Base-by-base conservation (phyloP, 75 land plant species). In the Sequoia sempervirens region DNA sequence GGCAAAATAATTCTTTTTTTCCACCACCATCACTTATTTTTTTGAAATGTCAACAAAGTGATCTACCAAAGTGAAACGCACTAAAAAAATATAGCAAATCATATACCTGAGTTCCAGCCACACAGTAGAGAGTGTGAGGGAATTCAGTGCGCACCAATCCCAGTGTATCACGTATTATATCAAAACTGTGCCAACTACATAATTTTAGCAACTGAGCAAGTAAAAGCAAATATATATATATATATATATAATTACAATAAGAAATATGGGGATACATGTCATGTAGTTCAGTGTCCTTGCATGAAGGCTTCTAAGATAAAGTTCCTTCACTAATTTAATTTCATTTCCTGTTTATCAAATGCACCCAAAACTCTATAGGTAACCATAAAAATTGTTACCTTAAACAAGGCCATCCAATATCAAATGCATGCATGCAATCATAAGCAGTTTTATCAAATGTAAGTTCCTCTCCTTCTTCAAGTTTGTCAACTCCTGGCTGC, bases 381-480 rank as follows among this genome's bases (percentile, higher is more conserved):
- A 80, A 7, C 30, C 5, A 28, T 61, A 3, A 0, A 30, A 32
- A 70, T 32, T 32, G 3, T 11, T 11, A 96, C 99, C 99, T 97
- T 79, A 97, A 88, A 84, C 96, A 97, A 18, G 99, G 99, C 99
- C 99, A 97, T 1, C 95, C 95, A 66, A 97, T 84, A 83, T 91
- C 79, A 84, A 97, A 97, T 12, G 93, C 96, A 68, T 96, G 96
- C 14, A 95, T 90, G 74, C 92, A 94, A 72, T 96, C 91, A 86
- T 97, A 97, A 32, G 96, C 96, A 26, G 99, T 83, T 32, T 94
- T 98, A 70, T 97, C 99, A 66, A 90, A 97, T 84, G 93, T 93
- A 66, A 95, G 90, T 89, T 97, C 95, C 73, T 97, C 97, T 23
- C 88, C 98, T 53, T 96, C 95, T 64, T 90, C 99, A 70, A 97